phyloP scores from a whole-genome alignment of 768 basidiomycete species.

The Rhodotorula toruloides region DNA sequence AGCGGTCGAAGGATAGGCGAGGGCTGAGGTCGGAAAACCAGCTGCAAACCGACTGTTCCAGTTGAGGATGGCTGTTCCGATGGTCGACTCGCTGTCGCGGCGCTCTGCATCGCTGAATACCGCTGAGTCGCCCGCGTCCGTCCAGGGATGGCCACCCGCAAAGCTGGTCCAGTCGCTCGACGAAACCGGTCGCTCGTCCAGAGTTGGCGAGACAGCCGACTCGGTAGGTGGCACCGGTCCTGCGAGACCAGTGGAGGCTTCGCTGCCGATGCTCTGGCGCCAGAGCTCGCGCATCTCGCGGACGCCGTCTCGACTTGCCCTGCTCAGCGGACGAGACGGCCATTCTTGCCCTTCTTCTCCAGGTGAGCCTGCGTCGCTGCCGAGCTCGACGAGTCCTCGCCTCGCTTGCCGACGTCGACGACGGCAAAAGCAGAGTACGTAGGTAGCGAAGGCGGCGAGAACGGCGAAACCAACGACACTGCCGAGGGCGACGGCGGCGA shows the following conservation, averaged over 20 bases:
- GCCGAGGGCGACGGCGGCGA: slow-evolving; percentile 59
- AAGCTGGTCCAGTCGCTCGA: neutral
- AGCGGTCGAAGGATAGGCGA: no score
- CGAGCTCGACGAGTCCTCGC: neutral
- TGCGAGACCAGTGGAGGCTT: no score
- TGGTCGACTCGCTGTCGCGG: neutral
- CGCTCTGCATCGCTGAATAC: neutral
- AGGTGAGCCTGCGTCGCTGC: neutral
- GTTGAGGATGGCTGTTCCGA: neutral
- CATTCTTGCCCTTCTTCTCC: neutral
- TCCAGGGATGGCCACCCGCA: neutral
- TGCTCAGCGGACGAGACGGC: neutral
- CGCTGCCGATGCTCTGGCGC: neutral
- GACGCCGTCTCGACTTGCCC: neutral
- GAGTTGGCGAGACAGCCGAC: no score
- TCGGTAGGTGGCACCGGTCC: no score
- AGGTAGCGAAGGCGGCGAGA: slow-evolving; percentile 17
- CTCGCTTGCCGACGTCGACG: neutral
- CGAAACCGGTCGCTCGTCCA: neutral
- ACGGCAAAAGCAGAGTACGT: slow-evolving; percentile 18
- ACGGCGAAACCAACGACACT: slow-evolving; percentile 18
- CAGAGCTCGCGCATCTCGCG: neutral
- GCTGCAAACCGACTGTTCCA: neutral
- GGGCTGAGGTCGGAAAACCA: no score
- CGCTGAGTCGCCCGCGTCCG: neutral